Base-by-base conservation (phyloP, 345 rosid genomes). In the Eucalyptus marginata region DNA sequence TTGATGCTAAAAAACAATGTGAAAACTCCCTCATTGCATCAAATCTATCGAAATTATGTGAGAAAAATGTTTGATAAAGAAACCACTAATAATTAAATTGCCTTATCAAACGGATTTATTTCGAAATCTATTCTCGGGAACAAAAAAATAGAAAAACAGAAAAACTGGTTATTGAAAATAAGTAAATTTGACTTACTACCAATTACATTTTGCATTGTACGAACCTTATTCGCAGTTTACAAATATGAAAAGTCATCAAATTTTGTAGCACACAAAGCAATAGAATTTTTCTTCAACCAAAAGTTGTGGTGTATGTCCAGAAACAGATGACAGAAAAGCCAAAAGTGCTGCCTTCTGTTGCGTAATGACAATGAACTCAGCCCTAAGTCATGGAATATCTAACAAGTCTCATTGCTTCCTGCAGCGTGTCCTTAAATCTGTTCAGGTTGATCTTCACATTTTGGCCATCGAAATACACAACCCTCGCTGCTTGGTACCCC, bases 401-500 rank as follows among this genome's bases (percentile, higher is more conserved):
- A 33, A 89, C 25, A 27, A 92, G 88, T 68, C 66, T 64, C 90
- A 56, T 66, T 59, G 93, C 94, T 90, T 93, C 85, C 79, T 49
- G 17, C 50, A 93, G 59, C 6, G 93, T 92, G 66, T 90, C 62
- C 76, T 87, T 89, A 56, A 93, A 91, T 88, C 93, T 92, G 46
- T 12, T 58, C 86, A 89, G 40, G 56, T 92, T 88, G 49, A 93
- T 90, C 89, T 87, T 92, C 86, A 91, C 17, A 51, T 92, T 89
- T 88, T 93, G 93, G 14, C 86, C 88, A 56, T 94, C 93, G 44
- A 92, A 36, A 83, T 91, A 92, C 31, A 92, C 85, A 16, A 88
- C 89, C 85, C 92, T 92, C 81, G 49, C 87, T 68, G 90, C 89
- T 27, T 17, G 16, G 85, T 90, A 92, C 2, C 93, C 94, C 89